Conservation (phyloP, 345 rosid species). For the Arabidopsis arenosa region DNA sequence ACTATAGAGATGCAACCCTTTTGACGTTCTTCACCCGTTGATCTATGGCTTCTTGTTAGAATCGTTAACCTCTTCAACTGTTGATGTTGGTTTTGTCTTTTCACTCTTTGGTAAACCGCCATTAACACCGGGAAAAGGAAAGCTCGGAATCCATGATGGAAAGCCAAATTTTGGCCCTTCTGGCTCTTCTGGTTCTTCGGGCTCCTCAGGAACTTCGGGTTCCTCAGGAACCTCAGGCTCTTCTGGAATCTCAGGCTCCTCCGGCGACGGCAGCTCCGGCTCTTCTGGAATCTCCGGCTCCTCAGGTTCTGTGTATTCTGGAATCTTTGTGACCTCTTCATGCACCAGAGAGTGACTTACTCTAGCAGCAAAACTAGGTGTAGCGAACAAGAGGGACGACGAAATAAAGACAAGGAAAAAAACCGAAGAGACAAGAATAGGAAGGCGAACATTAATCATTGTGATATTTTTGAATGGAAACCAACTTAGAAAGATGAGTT, state of each 20-base stretch:
- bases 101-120: constrained; percentile 23
- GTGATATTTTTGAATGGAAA: constrained; percentile 1
- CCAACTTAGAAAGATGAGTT: constrained; percentile 12
- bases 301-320: constrained; percentile 9
- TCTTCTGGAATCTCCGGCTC: constrained; percentile 30
- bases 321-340: constrained; percentile 23
- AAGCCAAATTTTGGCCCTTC: constrained; percentile 1
- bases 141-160: constrained; percentile 42
- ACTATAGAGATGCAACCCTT: constrained; percentile 6
- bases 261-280: constrained; percentile 2
- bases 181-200: constrained; percentile 28
- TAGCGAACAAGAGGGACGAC: constrained; percentile 22
- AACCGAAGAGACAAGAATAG: constrained; percentile 19
- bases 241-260: constrained; percentile 23
- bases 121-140: constrained; percentile 35
- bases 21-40: neutral
- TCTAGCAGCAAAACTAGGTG: constrained; percentile 33
- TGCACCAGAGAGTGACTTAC: constrained; percentile 33
- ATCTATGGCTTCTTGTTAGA: constrained; percentile 45
- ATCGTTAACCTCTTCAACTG: constrained; percentile 25
- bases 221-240: constrained; percentile 1
- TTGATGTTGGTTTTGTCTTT: constrained; percentile 16
- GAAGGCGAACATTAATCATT: constrained; percentile 31
- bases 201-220: constrained; percentile 31
- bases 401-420: constrained; percentile 25